Base-by-base conservation (phyloP, 495 filamentous ascomycete species). In the Xylaria acuta region DNA sequence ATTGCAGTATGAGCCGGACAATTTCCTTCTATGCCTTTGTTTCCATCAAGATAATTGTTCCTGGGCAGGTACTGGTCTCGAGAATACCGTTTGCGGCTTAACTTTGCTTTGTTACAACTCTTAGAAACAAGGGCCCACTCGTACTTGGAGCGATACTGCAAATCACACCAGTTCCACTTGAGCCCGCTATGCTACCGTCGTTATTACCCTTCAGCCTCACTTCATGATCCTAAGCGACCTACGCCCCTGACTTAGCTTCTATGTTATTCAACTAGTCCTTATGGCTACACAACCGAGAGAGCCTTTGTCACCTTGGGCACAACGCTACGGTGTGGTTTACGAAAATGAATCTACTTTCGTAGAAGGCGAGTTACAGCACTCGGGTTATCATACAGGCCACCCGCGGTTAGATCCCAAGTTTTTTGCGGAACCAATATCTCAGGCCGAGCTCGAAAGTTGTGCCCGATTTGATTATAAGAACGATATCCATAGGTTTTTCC, bases 291-390 rank as follows among this genome's bases (percentile, higher is more conserved):
- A 41, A 43, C 22, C 38, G 58, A 11, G 58, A 36, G 58, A 60
- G n/a, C 38, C 38, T 45, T 22, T 65, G 63, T 65, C 63, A 5
- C 63, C 63, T 34, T 65, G 63, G 40, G 63, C 40, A 20, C 40
- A 45, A n/a, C 41, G 41, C 14, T 65, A 30, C 6, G 63, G 63
- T 12, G 2, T 45, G 12, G 0, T 34, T 45, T 20, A 45, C 9
- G 18, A 47, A 34, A 20, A 32, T 47, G 30, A 25, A 11, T 27
- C 27, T 34, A 65, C 18, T 9, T 34, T 34, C 7, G 38, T 8
- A 20, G 41, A 65, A n/a, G 27, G 9, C 5, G n/a, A 8, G 16
- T 0, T 65, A 34, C 63, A 7, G 8, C 41, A 65, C 41, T 65
- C 63, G 8, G 63, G 63, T 3, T 49, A 30, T 22, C 14, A 41